Percentiles rank a stretch among this genome's conserved stretches.
These are phyloP conservation scores for Trebouxia sp. DNA, from an alignment of 139 green algal species.

Conservation along the genomic window DNA sequence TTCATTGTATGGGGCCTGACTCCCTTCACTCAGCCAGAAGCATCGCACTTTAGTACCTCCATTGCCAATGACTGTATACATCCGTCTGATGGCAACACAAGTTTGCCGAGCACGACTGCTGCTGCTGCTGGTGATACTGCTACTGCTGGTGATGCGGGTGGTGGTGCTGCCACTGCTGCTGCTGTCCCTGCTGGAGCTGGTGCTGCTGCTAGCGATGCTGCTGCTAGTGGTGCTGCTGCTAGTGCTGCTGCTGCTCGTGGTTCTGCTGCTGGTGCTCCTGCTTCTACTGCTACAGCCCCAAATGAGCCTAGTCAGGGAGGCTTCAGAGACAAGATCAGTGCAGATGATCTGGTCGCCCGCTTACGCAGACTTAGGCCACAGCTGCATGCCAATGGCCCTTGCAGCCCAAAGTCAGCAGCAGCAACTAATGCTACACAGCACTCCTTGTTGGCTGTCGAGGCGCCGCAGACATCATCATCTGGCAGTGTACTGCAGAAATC, in stretches of 20 bases:
- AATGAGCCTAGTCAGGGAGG: not conserved
- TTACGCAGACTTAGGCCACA: not conserved
- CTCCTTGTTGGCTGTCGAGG: too few species aligned
- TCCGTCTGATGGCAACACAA: too few species aligned
- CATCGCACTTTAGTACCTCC: too few species aligned
- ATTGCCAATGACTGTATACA: too few species aligned
- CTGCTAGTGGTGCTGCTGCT: too few species aligned
- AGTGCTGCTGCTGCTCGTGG: not conserved
- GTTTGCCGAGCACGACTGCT: too few species aligned
- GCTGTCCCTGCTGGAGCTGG: not conserved
- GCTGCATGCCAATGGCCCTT: not conserved
- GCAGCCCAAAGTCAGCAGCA: not conserved
- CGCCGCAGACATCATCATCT: too few species aligned
- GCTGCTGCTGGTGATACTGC: not conserved
- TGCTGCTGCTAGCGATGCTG: not conserved
- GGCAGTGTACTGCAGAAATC: too few species aligned
- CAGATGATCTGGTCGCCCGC: not conserved
- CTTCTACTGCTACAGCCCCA: too few species aligned
- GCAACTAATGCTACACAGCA: not conserved
- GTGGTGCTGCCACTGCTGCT: not conserved
- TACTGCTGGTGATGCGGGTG: not conserved
- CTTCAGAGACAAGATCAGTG: not conserved
- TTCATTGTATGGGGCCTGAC: slow-evolving; percentile 1
- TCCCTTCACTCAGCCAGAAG: not conserved
- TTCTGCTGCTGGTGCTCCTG: too few species aligned